Base-by-base conservation (phyloP, 192 early-diverging fungal species). In the Phlyctochytrium arcticum region DNA sequence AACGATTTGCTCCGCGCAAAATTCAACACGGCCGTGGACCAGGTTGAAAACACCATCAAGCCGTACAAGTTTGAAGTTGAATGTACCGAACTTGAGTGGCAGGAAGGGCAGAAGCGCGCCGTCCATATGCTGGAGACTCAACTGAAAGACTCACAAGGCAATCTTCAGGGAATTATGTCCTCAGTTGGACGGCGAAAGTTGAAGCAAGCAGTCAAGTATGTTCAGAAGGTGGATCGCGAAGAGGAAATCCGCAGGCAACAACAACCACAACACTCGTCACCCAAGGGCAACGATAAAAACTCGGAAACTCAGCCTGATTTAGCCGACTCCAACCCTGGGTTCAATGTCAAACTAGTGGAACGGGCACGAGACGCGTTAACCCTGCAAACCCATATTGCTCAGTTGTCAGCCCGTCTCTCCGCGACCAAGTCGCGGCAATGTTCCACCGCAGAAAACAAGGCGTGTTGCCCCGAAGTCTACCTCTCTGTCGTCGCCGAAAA, bases 31-130 rank as follows among this genome's bases (percentile, higher is more conserved):
- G 90, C 95, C 5, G 86, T 93, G 8, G 96, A 97, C 68, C 95
- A 97, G 75, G 96, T 98, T 6, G 96, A 98, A 62, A 98, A 97
- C 79, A 96, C 94, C 2, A 94, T 98, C 75, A 98, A 98, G 74
- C 96, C 95, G 15, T 95, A 91, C 82, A 98, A 98, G 78, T 95
- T 93, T 62, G 96, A 98, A 75, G 90, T 97, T 9, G 96, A 98
- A 68, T 85, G 89, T 34, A 87, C 89, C 21, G 90, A 92, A 26
- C 79, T 85, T 53, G 96, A 98, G 72, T 98, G 96, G 96, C 72
- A 75, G 19, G 92, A 96, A 57, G 96, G 92, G 10, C 84, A 88
- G 57, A 89, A 89, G 66, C 85, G 92, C 29, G 80, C 95, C 3
- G 78, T 87, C 12, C 66, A 67, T 0, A 67, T 93, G 55, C 57